Evolutionary conservation across 306 rosid species (phyloP).

Genomic region (Trifolium dubium): DNA sequence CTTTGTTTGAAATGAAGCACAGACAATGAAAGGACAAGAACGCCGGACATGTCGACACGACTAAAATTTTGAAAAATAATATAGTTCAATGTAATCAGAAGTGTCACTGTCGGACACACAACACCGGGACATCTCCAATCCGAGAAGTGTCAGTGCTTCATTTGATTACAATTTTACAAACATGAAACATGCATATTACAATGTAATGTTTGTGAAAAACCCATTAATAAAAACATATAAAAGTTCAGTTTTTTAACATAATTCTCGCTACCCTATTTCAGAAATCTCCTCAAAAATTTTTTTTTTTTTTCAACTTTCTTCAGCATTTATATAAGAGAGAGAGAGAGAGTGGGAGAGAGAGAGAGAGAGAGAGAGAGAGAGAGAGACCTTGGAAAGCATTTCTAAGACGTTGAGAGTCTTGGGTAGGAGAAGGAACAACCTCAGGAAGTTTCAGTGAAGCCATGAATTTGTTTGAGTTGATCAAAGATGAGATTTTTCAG

Average conservation of each 20-base stretch:
- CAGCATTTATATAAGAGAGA: not conserved
- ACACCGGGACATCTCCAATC: no score
- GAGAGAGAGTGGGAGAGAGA: no score
- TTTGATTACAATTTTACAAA: not conserved
- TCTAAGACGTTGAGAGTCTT: conserved; percentile 70
- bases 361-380: conserved; percentile 29
- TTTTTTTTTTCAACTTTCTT: conserved; percentile 17
- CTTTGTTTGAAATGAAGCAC: not conserved
- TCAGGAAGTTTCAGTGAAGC: conserved; percentile 72
- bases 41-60: no score
- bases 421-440: conserved; percentile 69
- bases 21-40: no score
- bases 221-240: conserved; percentile 9
- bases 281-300: not conserved
- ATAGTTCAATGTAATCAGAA: no score
- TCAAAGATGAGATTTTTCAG: conserved; percentile 28
- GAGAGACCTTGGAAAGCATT: conserved; percentile 74
- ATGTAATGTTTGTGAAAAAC: not conserved
- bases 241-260: conserved; percentile 16
- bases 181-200: conserved; percentile 19
- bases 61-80: no score
- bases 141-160: no score
- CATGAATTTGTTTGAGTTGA: conserved; percentile 43
- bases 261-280: conserved; percentile 17
- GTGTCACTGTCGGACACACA: no score